These are phyloP conservation scores for Fraxinus xanthoxyloides DNA, from an alignment of 305 asterid genomes.

Conservation along the genomic window DNA sequence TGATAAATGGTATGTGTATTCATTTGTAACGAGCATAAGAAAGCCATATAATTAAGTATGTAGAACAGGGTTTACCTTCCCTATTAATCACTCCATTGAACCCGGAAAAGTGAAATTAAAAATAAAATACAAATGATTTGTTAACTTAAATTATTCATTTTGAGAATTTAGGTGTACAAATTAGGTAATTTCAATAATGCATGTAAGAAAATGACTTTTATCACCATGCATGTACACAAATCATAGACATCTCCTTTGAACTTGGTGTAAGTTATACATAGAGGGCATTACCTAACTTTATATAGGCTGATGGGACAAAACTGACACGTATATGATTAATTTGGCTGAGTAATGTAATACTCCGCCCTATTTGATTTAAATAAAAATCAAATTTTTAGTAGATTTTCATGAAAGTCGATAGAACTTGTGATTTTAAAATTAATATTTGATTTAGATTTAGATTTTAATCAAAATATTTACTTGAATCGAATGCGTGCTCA, in stretches of 20 bases:
- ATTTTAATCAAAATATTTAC: too few species aligned
- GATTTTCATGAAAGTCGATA: not conserved
- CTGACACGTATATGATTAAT: slow-evolving; percentile 18
- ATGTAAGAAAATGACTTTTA: not conserved
- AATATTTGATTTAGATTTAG: too few species aligned
- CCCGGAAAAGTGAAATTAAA: not conserved
- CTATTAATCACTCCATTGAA: not conserved
- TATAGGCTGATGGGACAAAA: slow-evolving; percentile 35
- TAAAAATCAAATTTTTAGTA: too few species aligned
- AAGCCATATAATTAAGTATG: not conserved
- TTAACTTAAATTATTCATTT: not conserved
- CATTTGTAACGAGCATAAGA: not conserved
- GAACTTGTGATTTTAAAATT: too few species aligned
- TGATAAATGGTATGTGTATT: not conserved
- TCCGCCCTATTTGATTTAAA: too few species aligned
- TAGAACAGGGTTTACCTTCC: not conserved
- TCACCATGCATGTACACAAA: not conserved
- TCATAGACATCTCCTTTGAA: not conserved
- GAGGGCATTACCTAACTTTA: slow-evolving; percentile 31
- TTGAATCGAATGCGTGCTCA: not conserved
- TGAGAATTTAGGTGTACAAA: not conserved
- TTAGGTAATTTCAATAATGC: not conserved
- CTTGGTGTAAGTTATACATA: slow-evolving; percentile 14
- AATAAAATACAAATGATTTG: not conserved
- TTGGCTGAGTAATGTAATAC: too few species aligned